Percentiles rank a stretch among this genome's conserved stretches.
These are phyloP conservation scores for Colletotrichum simmondsii DNA, from an alignment of 2,329 filamentous ascomycete species.

Conservation along the genomic window DNA sequence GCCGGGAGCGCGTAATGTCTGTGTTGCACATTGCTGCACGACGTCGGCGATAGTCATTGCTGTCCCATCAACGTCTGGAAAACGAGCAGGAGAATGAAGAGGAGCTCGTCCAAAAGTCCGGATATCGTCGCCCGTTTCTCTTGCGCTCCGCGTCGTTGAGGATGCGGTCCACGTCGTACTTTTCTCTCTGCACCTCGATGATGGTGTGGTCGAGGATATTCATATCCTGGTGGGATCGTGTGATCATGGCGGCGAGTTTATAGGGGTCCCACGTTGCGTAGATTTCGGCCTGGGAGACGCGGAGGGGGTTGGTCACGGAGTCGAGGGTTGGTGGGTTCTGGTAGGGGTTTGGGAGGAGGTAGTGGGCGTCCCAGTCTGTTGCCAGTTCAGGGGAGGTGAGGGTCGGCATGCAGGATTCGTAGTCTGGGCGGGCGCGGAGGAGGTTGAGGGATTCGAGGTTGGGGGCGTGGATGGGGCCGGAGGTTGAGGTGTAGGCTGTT, in stretches of 20 bases:
- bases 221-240: slow-evolving; percentile 67
- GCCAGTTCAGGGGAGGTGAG: neutral
- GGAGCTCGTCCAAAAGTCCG: neutral
- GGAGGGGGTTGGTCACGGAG: neutral
- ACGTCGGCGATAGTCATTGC: neutral
- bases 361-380: neutral
- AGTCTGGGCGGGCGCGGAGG: neutral
- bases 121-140: slow-evolving; percentile 74
- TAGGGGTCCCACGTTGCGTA: slow-evolving; percentile 50
- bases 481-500: neutral
- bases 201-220: slow-evolving; percentile 89
- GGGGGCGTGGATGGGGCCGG: neutral
- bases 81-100: neutral
- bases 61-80: neutral
- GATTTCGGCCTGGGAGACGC: slow-evolving; percentile 60
- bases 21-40: neutral
- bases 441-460: neutral
- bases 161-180: slow-evolving; percentile 54
- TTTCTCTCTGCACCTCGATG: slow-evolving; percentile 39
- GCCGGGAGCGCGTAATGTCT: neutral
- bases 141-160: slow-evolving; percentile 77
- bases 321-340: neutral
- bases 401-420: slow-evolving; percentile 11
- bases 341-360: neutral
- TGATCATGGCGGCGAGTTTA: slow-evolving; percentile 32